phyloP scores from a whole-genome alignment of 148 eudicot species.

The Rhododendron williamsianum region DNA sequence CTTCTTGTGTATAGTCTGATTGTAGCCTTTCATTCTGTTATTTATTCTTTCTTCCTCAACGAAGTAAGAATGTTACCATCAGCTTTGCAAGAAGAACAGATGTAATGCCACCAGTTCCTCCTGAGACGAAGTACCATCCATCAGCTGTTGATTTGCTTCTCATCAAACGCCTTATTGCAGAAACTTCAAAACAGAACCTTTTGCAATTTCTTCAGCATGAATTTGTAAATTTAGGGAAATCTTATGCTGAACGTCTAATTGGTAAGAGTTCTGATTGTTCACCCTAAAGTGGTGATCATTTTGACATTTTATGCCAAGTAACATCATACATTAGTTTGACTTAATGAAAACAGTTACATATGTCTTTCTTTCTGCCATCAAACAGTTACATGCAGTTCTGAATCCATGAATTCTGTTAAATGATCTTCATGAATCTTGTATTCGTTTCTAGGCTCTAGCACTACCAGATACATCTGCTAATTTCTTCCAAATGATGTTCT shows the following conservation, averaged over 20 bases:
- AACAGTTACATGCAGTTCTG: background rate
- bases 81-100: slow-evolving; percentile 95
- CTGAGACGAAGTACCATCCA: slow-evolving; percentile 95
- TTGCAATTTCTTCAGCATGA: slow-evolving; percentile 96
- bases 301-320: background rate
- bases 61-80: slow-evolving; percentile 83
- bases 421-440: background rate
- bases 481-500: slow-evolving; percentile 13
- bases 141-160: slow-evolving; percentile 98
- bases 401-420: background rate
- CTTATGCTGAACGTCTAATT: slow-evolving; percentile 86
- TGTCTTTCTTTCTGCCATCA: background rate
- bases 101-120: slow-evolving; percentile 88
- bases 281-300: background rate
- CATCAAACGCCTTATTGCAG: slow-evolving; percentile 88
- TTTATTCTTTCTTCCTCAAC: slow-evolving; percentile 10
- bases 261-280: slow-evolving; percentile 44
- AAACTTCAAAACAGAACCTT: slow-evolving; percentile 77
- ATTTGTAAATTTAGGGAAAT: slow-evolving; percentile 85
- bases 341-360: background rate
- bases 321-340: background rate
- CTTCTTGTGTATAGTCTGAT: slow-evolving; percentile 2
- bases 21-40: background rate
- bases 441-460: background rate
- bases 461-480: background rate